Evolutionary conservation across 2,329 filamentous ascomycete genomes (phyloP), one percentile per base, ranked within the genome.

Genomic region (Diaporthe sp.): DNA sequence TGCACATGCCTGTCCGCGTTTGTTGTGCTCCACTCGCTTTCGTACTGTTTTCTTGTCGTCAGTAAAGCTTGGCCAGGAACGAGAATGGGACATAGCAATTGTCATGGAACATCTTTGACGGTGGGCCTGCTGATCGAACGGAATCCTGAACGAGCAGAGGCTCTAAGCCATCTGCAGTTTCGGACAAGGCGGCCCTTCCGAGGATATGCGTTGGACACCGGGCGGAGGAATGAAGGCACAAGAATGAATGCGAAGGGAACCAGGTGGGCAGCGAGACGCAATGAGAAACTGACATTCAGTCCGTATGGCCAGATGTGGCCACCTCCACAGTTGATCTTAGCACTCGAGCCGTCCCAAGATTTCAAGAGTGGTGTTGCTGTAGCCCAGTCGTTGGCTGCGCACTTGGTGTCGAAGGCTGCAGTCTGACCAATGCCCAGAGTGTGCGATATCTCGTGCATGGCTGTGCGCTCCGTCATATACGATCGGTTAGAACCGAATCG

Each of bases 391-490:
- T 82, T 81, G 1, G 84, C 80, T 0, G 82, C 80, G 77, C 86
- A 87, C 45, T 78, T 77, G 17, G 75, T 68, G 73, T 85, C 77
- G 76, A 87, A 88, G 12, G 81, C 82, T 10, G 78, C 76, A 5
- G 85, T 86, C 80, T 85, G 84, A 0, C 86, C 86, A n/a, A 88
- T 81, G 4, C 86, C 86, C 7, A 88, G 82, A 1, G 86, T 87
- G 78, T 87, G 86, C 2, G 85, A 76, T 57, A 87, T 86, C 80
- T 88, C 86, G 77, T 88, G 86, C 78, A 88, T 81, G 7, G 86
- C 86, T 4, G 85, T 87, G 19, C 86, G 85, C 79, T 87, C 85
- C 64, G 79, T 87, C 86, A 88, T 87, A 81, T 86, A 87, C 0
- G 83, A 76, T 12, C 86, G 78, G 81, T 87, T 82, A 17, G 82